These are phyloP conservation scores for Euphorbia lathyris DNA, from an alignment of 345 rosid species.

Conservation along the genomic window DNA sequence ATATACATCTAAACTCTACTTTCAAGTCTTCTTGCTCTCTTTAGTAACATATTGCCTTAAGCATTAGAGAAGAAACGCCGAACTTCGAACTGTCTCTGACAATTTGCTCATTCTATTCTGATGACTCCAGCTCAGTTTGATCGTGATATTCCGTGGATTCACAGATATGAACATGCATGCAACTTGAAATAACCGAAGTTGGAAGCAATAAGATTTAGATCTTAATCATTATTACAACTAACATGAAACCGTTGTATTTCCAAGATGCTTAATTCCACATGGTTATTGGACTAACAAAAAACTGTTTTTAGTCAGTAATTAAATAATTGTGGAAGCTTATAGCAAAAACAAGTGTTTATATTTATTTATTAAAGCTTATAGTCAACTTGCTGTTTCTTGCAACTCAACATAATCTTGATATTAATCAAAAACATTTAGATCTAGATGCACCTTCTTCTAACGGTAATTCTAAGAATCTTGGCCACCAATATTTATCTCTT, in stretches of 20 bases:
- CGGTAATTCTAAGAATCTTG: slow-evolving; percentile 27
- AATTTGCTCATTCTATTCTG: too few species aligned
- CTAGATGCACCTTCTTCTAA: slow-evolving; percentile 16
- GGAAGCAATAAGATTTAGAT: slow-evolving; percentile 24
- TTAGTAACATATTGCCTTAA: too few species aligned
- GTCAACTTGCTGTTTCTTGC: slow-evolving; percentile 20
- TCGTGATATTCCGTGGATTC: too few species aligned
- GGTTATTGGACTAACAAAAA: slow-evolving; percentile 20
- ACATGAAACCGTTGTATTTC: neutral
- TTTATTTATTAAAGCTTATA: neutral
- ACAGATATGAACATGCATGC: too few species aligned
- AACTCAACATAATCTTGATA: slow-evolving; percentile 3
- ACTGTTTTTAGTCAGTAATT: too few species aligned
- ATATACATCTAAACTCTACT: too few species aligned
- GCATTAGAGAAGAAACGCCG: too few species aligned
- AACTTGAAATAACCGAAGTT: slow-evolving; percentile 13
- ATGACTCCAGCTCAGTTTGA: too few species aligned
- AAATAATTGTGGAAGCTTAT: too few species aligned
- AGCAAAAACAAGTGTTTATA: neutral
- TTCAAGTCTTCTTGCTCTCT: too few species aligned
- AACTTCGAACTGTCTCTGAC: too few species aligned
- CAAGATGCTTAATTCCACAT: slow-evolving; percentile 23
- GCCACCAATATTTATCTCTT: neutral
- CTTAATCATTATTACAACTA: slow-evolving; percentile 12
- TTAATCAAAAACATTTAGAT: neutral